These are phyloP conservation scores for Begonia peltatifolia DNA, from an alignment of 306 rosid species.

Conservation along the genomic window DNA sequence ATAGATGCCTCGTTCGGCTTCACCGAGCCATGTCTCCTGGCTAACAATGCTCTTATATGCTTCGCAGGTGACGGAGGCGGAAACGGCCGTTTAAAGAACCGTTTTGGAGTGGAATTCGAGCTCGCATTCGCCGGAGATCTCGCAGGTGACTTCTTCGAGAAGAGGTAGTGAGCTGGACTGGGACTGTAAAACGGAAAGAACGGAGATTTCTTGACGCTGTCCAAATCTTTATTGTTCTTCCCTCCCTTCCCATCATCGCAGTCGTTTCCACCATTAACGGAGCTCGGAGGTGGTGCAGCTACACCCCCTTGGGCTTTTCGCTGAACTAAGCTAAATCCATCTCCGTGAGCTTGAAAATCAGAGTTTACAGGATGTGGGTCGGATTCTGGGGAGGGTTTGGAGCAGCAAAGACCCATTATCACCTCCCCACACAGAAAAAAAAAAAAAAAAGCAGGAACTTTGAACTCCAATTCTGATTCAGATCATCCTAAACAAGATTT, in stretches of 20 bases:
- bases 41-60: slow-evolving; percentile 56
- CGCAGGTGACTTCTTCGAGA: slow-evolving; percentile 77
- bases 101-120: slow-evolving; percentile 43
- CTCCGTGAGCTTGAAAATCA: not conserved
- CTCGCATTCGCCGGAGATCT: slow-evolving; percentile 50
- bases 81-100: slow-evolving; percentile 53
- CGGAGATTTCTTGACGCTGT: slow-evolving; percentile 54
- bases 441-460: slow-evolving; percentile 3
- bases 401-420: slow-evolving; percentile 73
- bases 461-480: slow-evolving; percentile 17
- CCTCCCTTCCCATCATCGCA: slow-evolving; percentile 8
- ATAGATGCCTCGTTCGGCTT: slow-evolving; percentile 63
- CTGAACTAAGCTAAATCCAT: too few relatives aligned
- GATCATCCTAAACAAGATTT: slow-evolving; percentile 28
- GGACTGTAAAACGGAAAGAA: slow-evolving; percentile 66
- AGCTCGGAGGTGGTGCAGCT: slow-evolving; percentile 10
- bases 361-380: slow-evolving; percentile 20
- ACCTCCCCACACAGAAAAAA: not conserved
- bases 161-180: slow-evolving; percentile 59
- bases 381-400: slow-evolving; percentile 36
- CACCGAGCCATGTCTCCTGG: slow-evolving; percentile 65
- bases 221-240: slow-evolving; percentile 7
- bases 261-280: slow-evolving; percentile 22
- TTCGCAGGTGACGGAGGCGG: slow-evolving; percentile 94
- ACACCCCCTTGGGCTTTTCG: not conserved